Evolutionary conservation across 352 stramenopile genomes (phyloP).

Genomic region (Globisporangium cylindrosporum): DNA sequence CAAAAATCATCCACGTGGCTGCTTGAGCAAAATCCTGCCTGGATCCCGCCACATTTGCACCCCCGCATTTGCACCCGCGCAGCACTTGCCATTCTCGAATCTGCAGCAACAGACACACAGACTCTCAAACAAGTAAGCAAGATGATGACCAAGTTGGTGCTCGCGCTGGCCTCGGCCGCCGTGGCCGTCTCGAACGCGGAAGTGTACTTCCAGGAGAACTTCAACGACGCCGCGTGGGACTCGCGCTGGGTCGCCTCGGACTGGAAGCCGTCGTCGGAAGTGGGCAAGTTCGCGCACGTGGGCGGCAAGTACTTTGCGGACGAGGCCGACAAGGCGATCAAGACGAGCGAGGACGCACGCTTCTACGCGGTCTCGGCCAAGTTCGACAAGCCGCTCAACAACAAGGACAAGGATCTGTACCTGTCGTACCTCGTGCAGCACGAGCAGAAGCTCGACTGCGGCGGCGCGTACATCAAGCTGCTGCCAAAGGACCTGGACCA

Average conservation of each 20-base stretch:
- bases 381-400: slow-evolving; percentile 85
- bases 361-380: slow-evolving; percentile 98
- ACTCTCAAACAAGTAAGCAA: not conserved
- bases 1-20: slow-evolving; percentile 10
- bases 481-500: slow-evolving; percentile 91
- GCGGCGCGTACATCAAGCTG: slow-evolving; percentile 99
- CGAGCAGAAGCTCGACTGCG: slow-evolving; percentile 98
- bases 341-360: slow-evolving; percentile 92
- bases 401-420: slow-evolving; percentile 90
- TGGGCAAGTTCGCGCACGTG: slow-evolving; percentile 95
- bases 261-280: slow-evolving; percentile 93
- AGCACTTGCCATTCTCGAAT: slow-evolving; percentile 9
- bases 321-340: slow-evolving; percentile 91
- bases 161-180: slow-evolving; percentile 43
- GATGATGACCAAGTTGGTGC: slow-evolving; percentile 69
- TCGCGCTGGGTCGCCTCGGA: slow-evolving; percentile 86
- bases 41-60: not conserved
- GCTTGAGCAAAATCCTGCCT: not conserved
- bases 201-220: slow-evolving; percentile 94
- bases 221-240: slow-evolving; percentile 86
- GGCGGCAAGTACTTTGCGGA: slow-evolving; percentile 91
- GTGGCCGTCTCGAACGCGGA: slow-evolving; percentile 53
- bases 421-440: slow-evolving; percentile 98
- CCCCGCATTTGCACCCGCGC: not conserved
- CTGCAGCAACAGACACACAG: slow-evolving; percentile 4